Percentiles rank a stretch among this genome's conserved stretches.
Conservation (phyloP, 208 protist species). For the Trichomonas vaginalis region DNA sequence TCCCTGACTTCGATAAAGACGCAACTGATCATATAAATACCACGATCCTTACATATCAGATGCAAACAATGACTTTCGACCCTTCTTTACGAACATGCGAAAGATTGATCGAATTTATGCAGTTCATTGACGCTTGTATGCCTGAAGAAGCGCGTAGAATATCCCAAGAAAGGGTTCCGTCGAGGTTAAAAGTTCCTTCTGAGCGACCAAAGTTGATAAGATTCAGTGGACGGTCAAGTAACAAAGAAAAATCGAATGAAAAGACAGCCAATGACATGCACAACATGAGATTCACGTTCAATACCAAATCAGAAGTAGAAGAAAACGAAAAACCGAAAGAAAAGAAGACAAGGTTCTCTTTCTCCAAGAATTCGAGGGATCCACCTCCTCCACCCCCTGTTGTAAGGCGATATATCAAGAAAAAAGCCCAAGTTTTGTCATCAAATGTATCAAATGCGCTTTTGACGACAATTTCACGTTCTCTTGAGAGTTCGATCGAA, state of each 20-base stretch:
- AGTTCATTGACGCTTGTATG: not conserved
- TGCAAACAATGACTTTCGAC: not conserved
- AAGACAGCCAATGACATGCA: too few species aligned
- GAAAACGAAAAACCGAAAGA: not conserved
- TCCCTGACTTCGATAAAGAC: too few species aligned
- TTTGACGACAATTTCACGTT: not conserved
- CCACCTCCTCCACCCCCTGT: not conserved
- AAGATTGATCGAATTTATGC: not conserved
- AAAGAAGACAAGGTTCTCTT: not conserved
- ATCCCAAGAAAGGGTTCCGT: not conserved
- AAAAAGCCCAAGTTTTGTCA: not conserved
- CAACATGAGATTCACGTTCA: not conserved
- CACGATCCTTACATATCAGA: not conserved
- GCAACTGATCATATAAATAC: not conserved
- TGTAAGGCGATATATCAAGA: not conserved
- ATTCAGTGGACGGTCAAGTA: not conserved
- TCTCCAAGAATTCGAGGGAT: not conserved
- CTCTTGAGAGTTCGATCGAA: not conserved
- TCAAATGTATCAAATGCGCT: not conserved
- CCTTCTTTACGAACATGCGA: not conserved
- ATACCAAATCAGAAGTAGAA: not conserved
- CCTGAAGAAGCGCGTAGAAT: not conserved
- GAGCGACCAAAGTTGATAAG: not conserved
- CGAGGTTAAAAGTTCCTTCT: not conserved
- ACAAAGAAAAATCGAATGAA: not conserved